phyloP scores from a whole-genome alignment of 2,329 filamentous ascomycete genomes.

The Zopfia rhizophila region DNA sequence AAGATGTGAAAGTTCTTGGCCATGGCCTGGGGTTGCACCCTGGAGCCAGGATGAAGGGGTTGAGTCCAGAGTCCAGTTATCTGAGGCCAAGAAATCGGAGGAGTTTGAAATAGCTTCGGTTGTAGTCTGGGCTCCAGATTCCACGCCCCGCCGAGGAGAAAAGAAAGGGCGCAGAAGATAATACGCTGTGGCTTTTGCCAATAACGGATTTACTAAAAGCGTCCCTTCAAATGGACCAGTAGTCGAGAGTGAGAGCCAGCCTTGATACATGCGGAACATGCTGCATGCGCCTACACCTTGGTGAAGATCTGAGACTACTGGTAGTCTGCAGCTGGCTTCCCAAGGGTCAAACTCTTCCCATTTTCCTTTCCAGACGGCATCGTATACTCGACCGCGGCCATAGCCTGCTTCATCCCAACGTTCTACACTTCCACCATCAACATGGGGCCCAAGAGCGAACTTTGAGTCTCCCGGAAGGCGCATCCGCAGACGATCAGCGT shows the following conservation, averaged over 20 bases:
- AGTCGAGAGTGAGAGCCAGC: constrained; percentile 84
- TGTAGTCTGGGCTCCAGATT: constrained; percentile 44
- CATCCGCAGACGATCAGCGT: constrained; percentile 62
- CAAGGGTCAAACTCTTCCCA: constrained; percentile 89
- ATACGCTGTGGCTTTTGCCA: constrained; percentile 81
- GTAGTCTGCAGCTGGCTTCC: constrained; percentile 76
- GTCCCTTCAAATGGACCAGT: constrained; percentile 81
- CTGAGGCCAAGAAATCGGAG: constrained; percentile 58
- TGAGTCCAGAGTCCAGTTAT: constrained; percentile 70
- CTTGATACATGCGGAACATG: constrained; percentile 90
- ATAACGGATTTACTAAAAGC: constrained; percentile 80
- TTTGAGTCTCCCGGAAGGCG: constrained; percentile 65
- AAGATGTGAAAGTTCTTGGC: constrained; percentile 72
- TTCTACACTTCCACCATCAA: constrained; percentile 63
- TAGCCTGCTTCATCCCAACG: constrained; percentile 71
- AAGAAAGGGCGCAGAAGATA: constrained; percentile 88
- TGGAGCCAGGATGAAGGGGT: constrained; percentile 70
- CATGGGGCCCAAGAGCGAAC: constrained; percentile 67
- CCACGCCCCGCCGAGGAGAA: constrained; percentile 57
- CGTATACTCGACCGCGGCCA: constrained; percentile 72
- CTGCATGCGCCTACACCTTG: constrained; percentile 82
- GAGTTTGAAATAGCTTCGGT: constrained; percentile 43
- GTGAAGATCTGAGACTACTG: constrained; percentile 78
- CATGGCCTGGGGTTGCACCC: constrained; percentile 74
- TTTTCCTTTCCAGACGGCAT: constrained; percentile 74